Conservation (phyloP, 1,284 basidiomycete species). For the Ceratobasidium theobromae region DNA sequence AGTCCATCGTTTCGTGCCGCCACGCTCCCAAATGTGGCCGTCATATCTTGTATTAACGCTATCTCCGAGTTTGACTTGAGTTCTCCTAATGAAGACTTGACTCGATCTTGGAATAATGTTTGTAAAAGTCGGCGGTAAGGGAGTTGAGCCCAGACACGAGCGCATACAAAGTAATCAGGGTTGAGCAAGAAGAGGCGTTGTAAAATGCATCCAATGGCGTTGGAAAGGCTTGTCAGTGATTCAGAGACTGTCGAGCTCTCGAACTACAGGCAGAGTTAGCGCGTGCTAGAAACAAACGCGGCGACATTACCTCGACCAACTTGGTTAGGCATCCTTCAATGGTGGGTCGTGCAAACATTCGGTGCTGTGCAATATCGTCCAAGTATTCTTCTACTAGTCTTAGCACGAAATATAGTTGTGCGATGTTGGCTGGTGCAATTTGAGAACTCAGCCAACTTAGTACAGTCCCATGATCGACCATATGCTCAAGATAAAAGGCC, state of each 20-base stretch:
- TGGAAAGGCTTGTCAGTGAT: conserved; percentile 34
- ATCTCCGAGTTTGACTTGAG: conserved; percentile 34
- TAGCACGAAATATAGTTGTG: conserved; percentile 80
- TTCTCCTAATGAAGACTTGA: conserved; percentile 26
- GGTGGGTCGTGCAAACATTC: conserved; percentile 65
- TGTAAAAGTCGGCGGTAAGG: conserved; percentile 30
- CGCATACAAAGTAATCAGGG: conserved; percentile 74
- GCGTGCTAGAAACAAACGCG: background rate
- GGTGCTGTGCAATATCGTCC: conserved; percentile 65
- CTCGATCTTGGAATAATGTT: conserved; percentile 31
- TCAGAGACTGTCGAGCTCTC: conserved; percentile 13
- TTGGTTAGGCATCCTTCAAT: conserved; percentile 66
- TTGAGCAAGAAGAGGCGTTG: conserved; percentile 64
- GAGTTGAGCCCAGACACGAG: conserved; percentile 56
- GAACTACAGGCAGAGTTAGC: conserved; percentile 34
- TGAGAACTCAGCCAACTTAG: conserved; percentile 83
- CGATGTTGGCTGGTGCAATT: conserved; percentile 72
- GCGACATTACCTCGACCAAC: conserved; percentile 61
- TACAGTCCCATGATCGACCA: conserved; percentile 81
- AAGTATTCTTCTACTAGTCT: conserved; percentile 79
- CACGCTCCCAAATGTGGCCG: conserved; percentile 52
- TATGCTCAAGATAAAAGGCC: conserved; percentile 74
- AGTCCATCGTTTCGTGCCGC: conserved; percentile 73
- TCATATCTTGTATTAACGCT: conserved; percentile 45
- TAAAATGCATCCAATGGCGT: conserved; percentile 18